Evolutionary conservation across 257 asterid genomes (phyloP), one percentile per base, ranked within the genome.

Genomic region (Solanum chmielewskii): DNA sequence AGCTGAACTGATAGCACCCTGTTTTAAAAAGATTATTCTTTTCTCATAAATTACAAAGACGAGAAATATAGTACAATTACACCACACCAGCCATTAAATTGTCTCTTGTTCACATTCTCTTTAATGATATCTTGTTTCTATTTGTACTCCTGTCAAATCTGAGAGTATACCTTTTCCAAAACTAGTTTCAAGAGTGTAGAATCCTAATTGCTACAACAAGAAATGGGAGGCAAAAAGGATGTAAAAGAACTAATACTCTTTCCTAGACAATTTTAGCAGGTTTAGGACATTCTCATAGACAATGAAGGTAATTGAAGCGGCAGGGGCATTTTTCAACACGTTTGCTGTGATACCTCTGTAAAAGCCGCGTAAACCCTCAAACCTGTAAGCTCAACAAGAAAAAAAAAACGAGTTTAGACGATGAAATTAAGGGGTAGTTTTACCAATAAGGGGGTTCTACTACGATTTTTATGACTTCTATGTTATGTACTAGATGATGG

Each of bases 301-400:
- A 25, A 95, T 94, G 91, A 97, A 97, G 47, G 99, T 97, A 52
- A 97, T 88, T 0, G 99, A 95, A 90, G 99, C 96, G 47, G 99
- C 99, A 47, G 99, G 99, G 31, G 94, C 97, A 89, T 97, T 97
- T 90, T 97, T 97, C 87, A 97, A 88, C 91, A 97, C 87, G 75
- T 92, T 97, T 64, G 99, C 98, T 75, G 99, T 94, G 83, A 95
- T 95, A 49, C 99, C 99, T 91, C 90, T 93, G 94, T 97, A 97
- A 91, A 97, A 97, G 84, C 99, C 99, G 88, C 96, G 95, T 15
- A 92, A 2, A 6, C 99, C 98, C 92, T 95, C 98, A 45, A 89
- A 95, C 89, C 99, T 95, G 94, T 42, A 89, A 83, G 77, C 83
- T 88, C 86, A 86, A 85, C 59, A 69, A 85, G 37, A 29, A 80